Evolutionary conservation across 192 early-diverging fungal genomes (phyloP).

Genomic region (Podila horticola): DNA sequence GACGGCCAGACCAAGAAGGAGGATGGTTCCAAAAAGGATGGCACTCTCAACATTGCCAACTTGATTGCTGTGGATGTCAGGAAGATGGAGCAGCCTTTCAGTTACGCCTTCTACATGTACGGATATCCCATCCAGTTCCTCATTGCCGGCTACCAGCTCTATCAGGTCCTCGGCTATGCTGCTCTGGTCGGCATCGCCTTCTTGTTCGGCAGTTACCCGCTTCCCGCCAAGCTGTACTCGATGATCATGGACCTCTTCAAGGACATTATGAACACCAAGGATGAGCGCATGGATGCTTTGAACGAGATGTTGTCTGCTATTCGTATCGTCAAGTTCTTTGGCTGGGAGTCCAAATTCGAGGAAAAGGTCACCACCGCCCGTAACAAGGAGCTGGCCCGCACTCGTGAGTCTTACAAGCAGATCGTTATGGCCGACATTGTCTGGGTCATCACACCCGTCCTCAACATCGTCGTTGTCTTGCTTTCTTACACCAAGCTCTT

Average conservation of each 20-base stretch:
- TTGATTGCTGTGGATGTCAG: constrained; percentile 46
- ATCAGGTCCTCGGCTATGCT: constrained; percentile 81
- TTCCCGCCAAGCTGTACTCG: constrained; percentile 58
- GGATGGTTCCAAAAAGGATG: constrained; percentile 13
- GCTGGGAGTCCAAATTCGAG: constrained; percentile 82
- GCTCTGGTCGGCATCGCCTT: constrained; percentile 80
- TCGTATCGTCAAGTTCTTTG: constrained; percentile 93
- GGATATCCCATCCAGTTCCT: constrained; percentile 70
- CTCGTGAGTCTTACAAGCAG: constrained; percentile 59
- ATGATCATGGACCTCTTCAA: constrained; percentile 61
- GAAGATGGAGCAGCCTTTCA: constrained; percentile 24
- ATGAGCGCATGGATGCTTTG: constrained; percentile 83
- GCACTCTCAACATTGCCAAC: constrained; percentile 30
- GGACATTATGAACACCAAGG: constrained; percentile 66
- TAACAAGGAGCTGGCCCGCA: constrained; percentile 65
- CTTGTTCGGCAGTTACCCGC: constrained; percentile 71
- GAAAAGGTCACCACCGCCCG: constrained; percentile 70
- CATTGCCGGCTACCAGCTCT: constrained; percentile 76
- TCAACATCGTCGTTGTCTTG: constrained; percentile 70
- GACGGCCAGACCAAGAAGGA: constrained; percentile 2
- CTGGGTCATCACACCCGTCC: constrained; percentile 67
- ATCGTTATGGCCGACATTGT: constrained; percentile 64
- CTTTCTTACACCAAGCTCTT: constrained; percentile 66
- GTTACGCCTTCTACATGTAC: constrained; percentile 57
- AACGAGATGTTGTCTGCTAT: constrained; percentile 72